Base-by-base conservation (phyloP, 345 rosid species). In the Microcos paniculata region DNA sequence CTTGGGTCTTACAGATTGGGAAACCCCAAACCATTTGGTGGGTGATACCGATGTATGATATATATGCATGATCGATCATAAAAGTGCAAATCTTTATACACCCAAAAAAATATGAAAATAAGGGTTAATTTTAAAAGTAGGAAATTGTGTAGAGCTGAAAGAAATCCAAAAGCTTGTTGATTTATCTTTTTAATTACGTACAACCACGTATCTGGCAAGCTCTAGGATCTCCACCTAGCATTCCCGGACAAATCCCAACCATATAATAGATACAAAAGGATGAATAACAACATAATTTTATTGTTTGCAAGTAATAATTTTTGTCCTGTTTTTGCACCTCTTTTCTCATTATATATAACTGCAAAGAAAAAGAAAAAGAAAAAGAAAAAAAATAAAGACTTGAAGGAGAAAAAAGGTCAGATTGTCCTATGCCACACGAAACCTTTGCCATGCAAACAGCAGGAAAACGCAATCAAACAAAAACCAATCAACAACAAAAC, bases 171-270 rank as follows among this genome's bases (percentile, higher is more conserved):
- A 24, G 18, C 79, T 21, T 61, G 31, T n/a, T 38, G 65, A 6
- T 12, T 10, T 21, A 24, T 33, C 45, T 33, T 70, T 35, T 0
- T 35, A 35, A 35, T 46, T 56, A 4, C 70, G 70, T 57, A 49
- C 55, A 26, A 76, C 74, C 74, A 74, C 38, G 57, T 73, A 75
- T 76, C 73, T 80, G 83, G 55, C 77, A 38, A 26, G 6, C 64
- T 35, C 74, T 56, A 15, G 8, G 2, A 8, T 58, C 12, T 72
- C 77, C 78, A 77, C 80, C 80, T 76, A 28, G 45, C 73, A 59
- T 59, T 72, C 66, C 21, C 19, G 30, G 40, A 52, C 10, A 40
- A 67, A 38, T 45, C 35, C 57, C 51, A 42, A 53, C 56, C 38
- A 19, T 40, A 45, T 45, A 26, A 55, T 21, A 26, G n/a, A 79